Evolutionary conservation across 2,329 filamentous ascomycete genomes (phyloP).

Genomic region (Colletotrichum camelliae): DNA sequence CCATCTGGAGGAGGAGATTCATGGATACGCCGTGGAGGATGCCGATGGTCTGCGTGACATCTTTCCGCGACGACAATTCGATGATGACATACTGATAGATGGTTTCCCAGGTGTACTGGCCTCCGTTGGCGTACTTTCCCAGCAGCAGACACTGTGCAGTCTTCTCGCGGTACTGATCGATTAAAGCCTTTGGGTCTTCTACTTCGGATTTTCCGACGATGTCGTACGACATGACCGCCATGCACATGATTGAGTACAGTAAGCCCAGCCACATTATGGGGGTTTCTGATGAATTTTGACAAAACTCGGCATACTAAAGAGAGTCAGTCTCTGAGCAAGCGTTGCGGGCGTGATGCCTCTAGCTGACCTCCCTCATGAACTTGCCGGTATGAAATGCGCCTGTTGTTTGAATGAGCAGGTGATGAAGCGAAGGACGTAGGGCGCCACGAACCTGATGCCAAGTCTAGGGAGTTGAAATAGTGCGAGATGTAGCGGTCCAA

Average conservation of each 20-base stretch:
- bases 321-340: not conserved
- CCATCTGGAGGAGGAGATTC: slow-evolving; percentile 4
- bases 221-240: slow-evolving; percentile 33
- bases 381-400: not conserved
- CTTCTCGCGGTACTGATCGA: slow-evolving; percentile 30
- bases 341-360: not conserved
- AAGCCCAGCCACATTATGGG: slow-evolving; percentile 52
- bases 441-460: not conserved
- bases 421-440: not conserved
- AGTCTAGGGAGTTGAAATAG: slow-evolving; percentile 41
- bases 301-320: slow-evolving; percentile 48
- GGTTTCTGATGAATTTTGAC: slow-evolving; percentile 39
- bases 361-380: not conserved
- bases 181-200: not conserved
- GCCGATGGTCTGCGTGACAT: not conserved
- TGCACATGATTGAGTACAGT: slow-evolving; percentile 49
- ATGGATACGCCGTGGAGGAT: not conserved
- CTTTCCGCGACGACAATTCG: slow-evolving; percentile 31
- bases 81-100: slow-evolving; percentile 37
- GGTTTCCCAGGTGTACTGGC: slow-evolving; percentile 45
- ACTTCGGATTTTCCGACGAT: slow-evolving; percentile 6
- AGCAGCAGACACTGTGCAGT: slow-evolving; percentile 41
- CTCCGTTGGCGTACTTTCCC: slow-evolving; percentile 47
- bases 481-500: slow-evolving; percentile 39
- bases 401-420: not conserved